Percentiles rank a stretch among this genome's conserved stretches.
phyloP scores from a whole-genome alignment of 2,329 filamentous ascomycete genomes.

The Calonectria fujianensis region DNA sequence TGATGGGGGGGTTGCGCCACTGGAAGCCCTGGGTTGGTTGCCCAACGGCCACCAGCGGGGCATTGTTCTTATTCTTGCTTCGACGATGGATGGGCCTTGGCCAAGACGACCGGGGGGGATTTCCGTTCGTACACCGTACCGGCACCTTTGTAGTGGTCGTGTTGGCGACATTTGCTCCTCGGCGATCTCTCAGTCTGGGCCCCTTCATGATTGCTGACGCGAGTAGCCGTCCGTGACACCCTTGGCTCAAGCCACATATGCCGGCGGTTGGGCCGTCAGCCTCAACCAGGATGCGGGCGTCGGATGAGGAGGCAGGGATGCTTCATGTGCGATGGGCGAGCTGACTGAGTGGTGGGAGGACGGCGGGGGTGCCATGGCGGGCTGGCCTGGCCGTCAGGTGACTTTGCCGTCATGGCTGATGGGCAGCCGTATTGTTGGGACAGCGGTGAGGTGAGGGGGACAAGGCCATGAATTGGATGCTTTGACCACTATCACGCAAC shows the following conservation, averaged over 20 bases:
- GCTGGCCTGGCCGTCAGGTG: constrained; percentile 11
- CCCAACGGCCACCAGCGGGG: neutral
- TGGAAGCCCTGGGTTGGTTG: neutral
- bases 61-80: neutral
- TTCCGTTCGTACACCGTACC: constrained; percentile 4
- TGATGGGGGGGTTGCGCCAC: constrained; percentile 13
- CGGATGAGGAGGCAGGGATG: constrained; percentile 29
- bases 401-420: constrained; percentile 25
- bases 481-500: constrained; percentile 33
- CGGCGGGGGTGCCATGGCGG: constrained; percentile 8
- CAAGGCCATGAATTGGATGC: constrained; percentile 19
- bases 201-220: constrained; percentile 19
- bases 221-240: constrained; percentile 33
- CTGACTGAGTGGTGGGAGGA: constrained; percentile 40
- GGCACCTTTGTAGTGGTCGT: neutral
- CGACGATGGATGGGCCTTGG: no score
- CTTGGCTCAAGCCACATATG: constrained; percentile 35
- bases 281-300: constrained; percentile 30
- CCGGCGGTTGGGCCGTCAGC: constrained; percentile 32
- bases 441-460: constrained; percentile 26
- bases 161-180: neutral
- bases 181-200: constrained; percentile 10
- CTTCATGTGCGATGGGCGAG: constrained; percentile 38
- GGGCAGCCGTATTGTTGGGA: constrained; percentile 24
- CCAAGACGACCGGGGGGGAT: neutral